Base-by-base conservation (phyloP, 2,329 filamentous ascomycete species). In the Fusarium sp. region DNA sequence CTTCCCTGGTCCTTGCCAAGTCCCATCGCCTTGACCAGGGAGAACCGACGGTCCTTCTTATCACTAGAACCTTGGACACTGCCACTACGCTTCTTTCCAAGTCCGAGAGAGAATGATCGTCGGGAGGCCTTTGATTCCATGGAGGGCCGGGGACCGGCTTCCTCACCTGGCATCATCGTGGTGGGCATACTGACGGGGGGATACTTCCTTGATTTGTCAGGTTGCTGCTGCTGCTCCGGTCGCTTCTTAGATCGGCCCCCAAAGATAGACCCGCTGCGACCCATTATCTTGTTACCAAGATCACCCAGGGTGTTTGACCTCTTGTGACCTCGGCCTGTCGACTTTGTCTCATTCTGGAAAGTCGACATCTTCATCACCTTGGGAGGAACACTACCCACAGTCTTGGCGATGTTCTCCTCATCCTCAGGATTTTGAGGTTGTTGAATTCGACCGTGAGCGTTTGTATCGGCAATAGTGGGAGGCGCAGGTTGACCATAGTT, bases 111-210 rank as follows among this genome's bases (percentile, higher is more conserved):
- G 78, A 93, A 92, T 0, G 92, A 94, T 49, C 91, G 89, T 29
- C 92, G 88, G 37, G 89, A 90, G 23, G 83, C 83, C 70, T 85
- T 85, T 7, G 92, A 94, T 73, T 95, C 93, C 77, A 93, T 89
- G 3, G 93, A 95, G 44, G 86, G 85, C 52, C 92, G 86, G 2
- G 78, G 74, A 10, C 75, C 77, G 18, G 86, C 82, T 57, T 88
- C 85, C 42, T 90, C 89, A 38, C 85, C 86, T 52, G 87, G 87
- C 10, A 89, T 84, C 81, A 92, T 89, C 4, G 90, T 86, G 70
- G 92, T 92, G 69, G 92, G 89, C 94, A 98, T 97, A 84, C 94
- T 97, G 52, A 95, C 93, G 8, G 95, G 95, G 62, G 95, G 95
- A 78, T 98, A 97, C 72, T 89, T 91, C 79, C 90, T 91, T 59